Conservation (phyloP, 2,329 filamentous ascomycete genomes). For the Endothia cerciana region DNA sequence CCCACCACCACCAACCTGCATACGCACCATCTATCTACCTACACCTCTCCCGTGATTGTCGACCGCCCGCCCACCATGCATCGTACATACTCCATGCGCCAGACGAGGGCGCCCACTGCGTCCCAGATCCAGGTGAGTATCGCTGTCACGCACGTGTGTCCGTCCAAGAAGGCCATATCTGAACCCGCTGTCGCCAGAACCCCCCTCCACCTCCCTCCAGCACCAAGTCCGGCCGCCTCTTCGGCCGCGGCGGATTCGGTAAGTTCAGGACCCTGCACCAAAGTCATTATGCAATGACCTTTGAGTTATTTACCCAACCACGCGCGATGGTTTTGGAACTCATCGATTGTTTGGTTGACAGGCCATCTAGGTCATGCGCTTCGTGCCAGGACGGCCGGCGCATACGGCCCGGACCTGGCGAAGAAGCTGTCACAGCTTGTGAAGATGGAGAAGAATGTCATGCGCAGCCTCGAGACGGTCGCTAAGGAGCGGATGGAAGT, state of each 20-base stretch:
- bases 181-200: conserved; percentile 60
- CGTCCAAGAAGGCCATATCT: not conserved
- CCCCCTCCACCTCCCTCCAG: conserved; percentile 89
- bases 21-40: conserved; percentile 7
- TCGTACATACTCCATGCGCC: conserved; percentile 98
- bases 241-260: conserved; percentile 86
- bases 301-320: not conserved
- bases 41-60: not conserved
- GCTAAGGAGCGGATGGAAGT: conserved; percentile 98
- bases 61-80: conserved; percentile 67
- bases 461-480: conserved; percentile 96
- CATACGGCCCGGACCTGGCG: conserved; percentile 83
- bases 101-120: conserved; percentile 92
- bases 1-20: not conserved
- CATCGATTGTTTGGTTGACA: conserved; percentile 31
- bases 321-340: conserved; percentile 4
- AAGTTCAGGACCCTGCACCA: conserved; percentile 45
- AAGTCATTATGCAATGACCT: not conserved
- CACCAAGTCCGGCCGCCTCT: conserved; percentile 89
- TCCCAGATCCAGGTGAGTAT: conserved; percentile 66
- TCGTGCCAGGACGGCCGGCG: conserved; percentile 74
- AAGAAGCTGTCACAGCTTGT: conserved; percentile 98
- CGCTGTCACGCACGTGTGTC: not conserved
- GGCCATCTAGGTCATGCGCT: conserved; percentile 62
- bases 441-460: conserved; percentile 99